Percentiles rank a stretch among this genome's conserved stretches.
Evolutionary conservation across 2,329 filamentous ascomycete genomes (phyloP).

Genomic region (Graphiopsis chlorocephala): DNA sequence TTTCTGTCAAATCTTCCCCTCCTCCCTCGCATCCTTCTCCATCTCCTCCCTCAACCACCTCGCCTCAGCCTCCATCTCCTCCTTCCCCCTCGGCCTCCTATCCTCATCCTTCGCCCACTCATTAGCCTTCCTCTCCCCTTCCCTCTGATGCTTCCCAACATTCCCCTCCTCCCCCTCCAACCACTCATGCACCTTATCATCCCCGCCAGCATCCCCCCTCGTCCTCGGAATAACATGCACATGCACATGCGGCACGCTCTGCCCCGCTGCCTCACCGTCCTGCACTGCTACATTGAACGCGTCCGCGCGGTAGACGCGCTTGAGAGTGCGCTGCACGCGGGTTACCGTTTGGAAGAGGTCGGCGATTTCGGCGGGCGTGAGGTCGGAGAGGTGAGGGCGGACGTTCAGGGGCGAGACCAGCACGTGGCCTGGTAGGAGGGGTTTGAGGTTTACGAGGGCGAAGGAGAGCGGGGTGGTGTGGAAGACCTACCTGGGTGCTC

Average conservation of each 20-base stretch:
- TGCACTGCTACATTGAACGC: conserved; percentile 95
- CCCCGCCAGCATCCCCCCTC: conserved; percentile 57
- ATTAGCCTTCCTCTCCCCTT: conserved; percentile 36
- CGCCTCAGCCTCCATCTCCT: conserved; percentile 80
- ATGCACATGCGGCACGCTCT: conserved; percentile 92
- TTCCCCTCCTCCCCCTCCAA: conserved; percentile 85
- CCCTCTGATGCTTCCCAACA: conserved; percentile 67
- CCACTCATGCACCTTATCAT: conserved; percentile 76
- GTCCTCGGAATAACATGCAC: conserved; percentile 82
- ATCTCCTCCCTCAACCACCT: conserved; percentile 60
- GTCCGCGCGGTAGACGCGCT: conserved; percentile 60
- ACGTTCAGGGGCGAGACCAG: conserved; percentile 76
- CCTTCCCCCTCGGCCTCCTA: conserved; percentile 62
- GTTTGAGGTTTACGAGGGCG: conserved; percentile 92
- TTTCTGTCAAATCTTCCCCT: conserved; percentile 12
- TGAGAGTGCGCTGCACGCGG: conserved; percentile 72
- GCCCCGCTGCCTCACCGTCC: conserved; percentile 83
- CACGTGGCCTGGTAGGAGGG: conserved; percentile 87
- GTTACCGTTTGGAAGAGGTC: conserved; percentile 82
- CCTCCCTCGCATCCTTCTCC: conserved; percentile 40
- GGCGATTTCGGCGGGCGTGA: conserved; percentile 67
- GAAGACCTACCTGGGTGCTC: conserved; percentile 66
- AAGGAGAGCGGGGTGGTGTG: conserved; percentile 75
- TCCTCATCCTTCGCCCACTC: conserved; percentile 63
- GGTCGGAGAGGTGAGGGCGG: conserved; percentile 67